Evolutionary conservation across 768 basidiomycete species (phyloP).

Genomic region (Boletus fagicola): DNA sequence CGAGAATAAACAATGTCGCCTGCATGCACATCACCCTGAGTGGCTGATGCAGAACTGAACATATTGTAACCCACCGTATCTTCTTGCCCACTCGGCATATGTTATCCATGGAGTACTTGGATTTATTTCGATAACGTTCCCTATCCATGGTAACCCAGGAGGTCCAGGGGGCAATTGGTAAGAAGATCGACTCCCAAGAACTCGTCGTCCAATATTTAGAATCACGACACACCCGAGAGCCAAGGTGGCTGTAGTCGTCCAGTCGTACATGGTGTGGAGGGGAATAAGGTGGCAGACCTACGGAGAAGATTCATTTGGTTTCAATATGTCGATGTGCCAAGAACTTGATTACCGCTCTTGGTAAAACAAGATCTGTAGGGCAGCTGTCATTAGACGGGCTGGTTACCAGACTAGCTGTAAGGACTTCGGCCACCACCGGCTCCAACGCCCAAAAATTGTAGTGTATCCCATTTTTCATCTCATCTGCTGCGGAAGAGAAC

Average conservation of each 20-base stretch:
- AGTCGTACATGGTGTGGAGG: not conserved
- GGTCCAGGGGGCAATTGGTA: not conserved
- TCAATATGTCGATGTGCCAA: not conserved
- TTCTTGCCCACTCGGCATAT: constrained; percentile 1
- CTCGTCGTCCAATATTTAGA: not conserved
- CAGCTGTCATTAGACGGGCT: too few species aligned
- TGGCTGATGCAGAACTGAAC: too few species aligned
- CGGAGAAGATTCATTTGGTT: not conserved
- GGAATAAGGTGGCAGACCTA: not conserved
- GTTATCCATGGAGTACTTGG: not conserved
- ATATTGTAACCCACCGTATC: constrained; percentile 2
- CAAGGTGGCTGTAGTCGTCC: not conserved
- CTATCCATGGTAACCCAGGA: constrained; percentile 1
- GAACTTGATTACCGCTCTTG: not conserved
- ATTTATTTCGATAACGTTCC: not conserved
- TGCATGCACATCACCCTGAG: not conserved
- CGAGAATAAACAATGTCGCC: constrained; percentile 7
- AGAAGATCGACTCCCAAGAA: not conserved
- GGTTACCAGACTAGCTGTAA: too few species aligned
- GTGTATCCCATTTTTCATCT: too few species aligned
- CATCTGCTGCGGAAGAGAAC: too few species aligned
- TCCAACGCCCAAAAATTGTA: too few species aligned
- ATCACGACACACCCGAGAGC: not conserved
- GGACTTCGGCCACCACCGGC: too few species aligned
- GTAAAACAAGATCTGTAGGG: too few species aligned